A percentile compares a stretch with the other conserved stretches of the same genome.
phyloP scores from a whole-genome alignment of 805 yeast genomes.

The Citeromyces nyonsensis region DNA sequence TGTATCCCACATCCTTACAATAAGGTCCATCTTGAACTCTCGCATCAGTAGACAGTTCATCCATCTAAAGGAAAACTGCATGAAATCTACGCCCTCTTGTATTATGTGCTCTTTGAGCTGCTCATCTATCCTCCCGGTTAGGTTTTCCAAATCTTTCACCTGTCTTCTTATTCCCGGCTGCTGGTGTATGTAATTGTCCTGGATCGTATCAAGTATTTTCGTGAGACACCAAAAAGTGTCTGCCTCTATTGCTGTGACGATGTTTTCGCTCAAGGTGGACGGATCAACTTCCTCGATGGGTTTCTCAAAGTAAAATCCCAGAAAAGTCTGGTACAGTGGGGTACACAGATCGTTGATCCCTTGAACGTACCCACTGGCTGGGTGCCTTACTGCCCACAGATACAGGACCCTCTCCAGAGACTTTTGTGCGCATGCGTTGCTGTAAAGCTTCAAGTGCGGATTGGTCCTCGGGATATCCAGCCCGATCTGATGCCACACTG shows the following conservation, averaged over 20 bases:
- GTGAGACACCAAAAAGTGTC: constrained; percentile 97
- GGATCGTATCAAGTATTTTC: constrained; percentile 81
- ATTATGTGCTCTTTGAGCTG: constrained; percentile 63
- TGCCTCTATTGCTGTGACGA: constrained; percentile 67
- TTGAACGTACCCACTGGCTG: constrained; percentile 96
- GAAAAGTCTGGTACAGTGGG: constrained; percentile 81
- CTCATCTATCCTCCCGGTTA: constrained; percentile 69
- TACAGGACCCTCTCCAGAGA: constrained; percentile 72
- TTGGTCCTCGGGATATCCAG: constrained; percentile 93
- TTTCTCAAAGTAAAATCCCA: constrained; percentile 44
- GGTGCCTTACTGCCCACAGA: constrained; percentile 93
- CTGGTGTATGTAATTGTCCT: constrained; percentile 93
- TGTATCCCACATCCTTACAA: constrained; percentile 96
- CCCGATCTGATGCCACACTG: constrained; percentile 89
- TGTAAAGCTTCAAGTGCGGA: constrained; percentile 66
- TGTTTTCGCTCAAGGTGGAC: constrained; percentile 16
- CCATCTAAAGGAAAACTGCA: constrained; percentile 95
- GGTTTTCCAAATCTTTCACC: constrained; percentile 62
- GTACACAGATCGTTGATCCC: constrained; percentile 92
- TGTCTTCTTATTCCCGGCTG: constrained; percentile 95
- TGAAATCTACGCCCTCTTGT: constrained; percentile 76
- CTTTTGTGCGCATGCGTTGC: constrained; percentile 54
- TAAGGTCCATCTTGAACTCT: constrained; percentile 63
- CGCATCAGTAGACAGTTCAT: constrained; percentile 97
- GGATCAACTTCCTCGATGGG: constrained; percentile 40